These are phyloP conservation scores for Apiospora rasikravindrae DNA, from an alignment of 2,329 filamentous ascomycete species.

Conservation along the genomic window DNA sequence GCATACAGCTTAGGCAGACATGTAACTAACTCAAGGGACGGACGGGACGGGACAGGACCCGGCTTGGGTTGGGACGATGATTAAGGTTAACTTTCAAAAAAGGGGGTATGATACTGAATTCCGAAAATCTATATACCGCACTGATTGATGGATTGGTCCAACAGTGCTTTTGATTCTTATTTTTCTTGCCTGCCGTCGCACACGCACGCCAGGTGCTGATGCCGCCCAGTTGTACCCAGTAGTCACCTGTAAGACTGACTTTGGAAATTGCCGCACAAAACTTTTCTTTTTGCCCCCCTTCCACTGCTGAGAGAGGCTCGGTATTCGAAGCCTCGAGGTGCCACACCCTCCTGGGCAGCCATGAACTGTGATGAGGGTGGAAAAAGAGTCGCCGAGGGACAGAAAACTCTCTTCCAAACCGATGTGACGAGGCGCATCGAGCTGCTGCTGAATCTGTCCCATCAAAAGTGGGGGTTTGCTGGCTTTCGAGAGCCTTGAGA, in stretches of 20 bases:
- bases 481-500: background rate
- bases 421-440: background rate
- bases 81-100: background rate
- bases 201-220: constrained; percentile 4
- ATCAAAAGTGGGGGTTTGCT: background rate
- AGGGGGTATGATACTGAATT: constrained; percentile 19
- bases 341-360: background rate
- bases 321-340: background rate
- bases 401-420: background rate
- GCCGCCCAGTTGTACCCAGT: background rate
- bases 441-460: background rate
- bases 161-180: background rate
- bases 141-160: background rate
- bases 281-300: background rate
- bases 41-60: background rate
- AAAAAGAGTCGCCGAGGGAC: background rate
- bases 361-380: background rate
- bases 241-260: background rate
- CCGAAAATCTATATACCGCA: constrained; percentile 19
- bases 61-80: background rate
- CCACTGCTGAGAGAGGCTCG: background rate
- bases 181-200: background rate
- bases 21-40: background rate
- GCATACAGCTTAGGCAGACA: background rate
- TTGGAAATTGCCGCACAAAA: constrained; percentile 14